Evolutionary conservation across 2,329 filamentous ascomycete genomes (phyloP).

Genomic region (Sphaceloma murrayae): DNA sequence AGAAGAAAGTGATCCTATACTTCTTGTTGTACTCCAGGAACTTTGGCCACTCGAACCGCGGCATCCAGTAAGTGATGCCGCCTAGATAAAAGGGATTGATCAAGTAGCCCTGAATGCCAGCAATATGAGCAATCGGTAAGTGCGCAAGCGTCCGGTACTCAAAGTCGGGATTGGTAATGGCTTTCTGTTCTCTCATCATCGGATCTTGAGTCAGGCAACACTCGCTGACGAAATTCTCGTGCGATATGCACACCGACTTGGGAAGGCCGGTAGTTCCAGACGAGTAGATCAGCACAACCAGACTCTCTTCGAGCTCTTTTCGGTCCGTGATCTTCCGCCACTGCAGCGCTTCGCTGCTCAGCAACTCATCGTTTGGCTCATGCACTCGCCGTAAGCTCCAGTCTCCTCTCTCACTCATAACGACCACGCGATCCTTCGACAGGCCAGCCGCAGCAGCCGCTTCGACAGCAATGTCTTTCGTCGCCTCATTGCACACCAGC

Average conservation of each 20-base stretch:
- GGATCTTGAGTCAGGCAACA: constrained; percentile 9
- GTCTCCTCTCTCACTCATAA: constrained; percentile 34
- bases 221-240: constrained; percentile 24
- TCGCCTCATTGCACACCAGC: constrained; percentile 41
- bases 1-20: constrained; percentile 46
- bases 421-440: constrained; percentile 39
- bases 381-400: constrained; percentile 28
- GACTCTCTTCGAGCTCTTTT: constrained; percentile 36
- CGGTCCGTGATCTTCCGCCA: constrained; percentile 49
- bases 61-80: constrained; percentile 51
- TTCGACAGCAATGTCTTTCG: constrained; percentile 38
- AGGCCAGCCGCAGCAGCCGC: constrained; percentile 44
- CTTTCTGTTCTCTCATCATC: constrained; percentile 14
- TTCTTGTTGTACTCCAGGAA: constrained; percentile 46
- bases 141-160: constrained; percentile 31
- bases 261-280: constrained; percentile 41
- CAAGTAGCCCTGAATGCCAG: constrained; percentile 33
- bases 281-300: constrained; percentile 38
- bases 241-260: constrained; percentile 30
- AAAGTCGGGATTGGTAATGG: constrained; percentile 17
- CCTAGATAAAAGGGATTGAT: constrained; percentile 33
- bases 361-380: constrained; percentile 21
- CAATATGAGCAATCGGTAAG: constrained; percentile 35
- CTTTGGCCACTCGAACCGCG: constrained; percentile 46
- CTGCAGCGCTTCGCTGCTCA: constrained; percentile 32